phyloP scores from a whole-genome alignment of 306 rosid species.

The Acacia confusa region DNA sequence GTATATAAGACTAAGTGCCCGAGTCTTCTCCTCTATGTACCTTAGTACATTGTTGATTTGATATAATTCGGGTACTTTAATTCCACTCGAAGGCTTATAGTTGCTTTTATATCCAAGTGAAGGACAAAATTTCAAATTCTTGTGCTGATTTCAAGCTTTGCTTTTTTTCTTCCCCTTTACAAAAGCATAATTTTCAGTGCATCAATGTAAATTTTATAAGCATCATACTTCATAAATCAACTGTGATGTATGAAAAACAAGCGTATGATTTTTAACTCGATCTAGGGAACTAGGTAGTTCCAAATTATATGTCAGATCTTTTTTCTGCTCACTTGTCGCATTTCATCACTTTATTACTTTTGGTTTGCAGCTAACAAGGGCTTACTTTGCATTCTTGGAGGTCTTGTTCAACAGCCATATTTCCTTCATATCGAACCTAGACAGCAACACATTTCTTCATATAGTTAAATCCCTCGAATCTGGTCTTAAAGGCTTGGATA shows the following conservation, averaged over 20 bases:
- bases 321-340: conserved; percentile 10
- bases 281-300: background rate
- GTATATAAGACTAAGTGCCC: background rate
- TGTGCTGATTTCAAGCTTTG: background rate
- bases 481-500: conserved; percentile 96
- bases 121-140: conserved; percentile 6
- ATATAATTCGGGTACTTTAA: background rate
- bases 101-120: background rate
- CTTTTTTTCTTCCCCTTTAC: background rate
- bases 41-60: background rate
- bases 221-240: conserved; percentile 1
- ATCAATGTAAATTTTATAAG: background rate
- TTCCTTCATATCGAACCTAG: conserved; percentile 74
- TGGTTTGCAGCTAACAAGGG: conserved; percentile 81
- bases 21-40: background rate
- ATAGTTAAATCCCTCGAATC: conserved; percentile 96
- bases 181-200: background rate
- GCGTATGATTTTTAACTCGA: background rate
- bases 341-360: conserved; percentile 19
- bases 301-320: conserved; percentile 1
- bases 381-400: conserved; percentile 95
- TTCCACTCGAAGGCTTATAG: background rate
- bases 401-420: conserved; percentile 90
- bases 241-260: background rate
- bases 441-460: conserved; percentile 81